Evolutionary conservation across 169 alveolate species (phyloP).

Genomic region (Babesia bovis): DNA sequence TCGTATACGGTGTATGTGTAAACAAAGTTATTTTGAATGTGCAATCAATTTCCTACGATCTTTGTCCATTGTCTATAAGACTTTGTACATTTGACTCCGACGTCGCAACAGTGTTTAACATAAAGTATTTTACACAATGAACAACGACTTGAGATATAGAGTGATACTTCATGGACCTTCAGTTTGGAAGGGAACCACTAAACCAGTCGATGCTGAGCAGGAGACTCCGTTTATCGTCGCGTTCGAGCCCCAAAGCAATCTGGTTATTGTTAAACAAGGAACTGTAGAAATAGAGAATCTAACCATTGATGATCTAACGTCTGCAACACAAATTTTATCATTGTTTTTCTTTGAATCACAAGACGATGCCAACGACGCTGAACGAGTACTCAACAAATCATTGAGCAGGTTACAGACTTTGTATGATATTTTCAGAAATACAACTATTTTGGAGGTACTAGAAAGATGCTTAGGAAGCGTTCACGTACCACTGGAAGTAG

Average conservation of each 20-base stretch:
- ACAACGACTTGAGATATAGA: constrained; percentile 12
- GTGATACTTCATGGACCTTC: constrained; percentile 65
- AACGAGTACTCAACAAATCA: constrained; percentile 34
- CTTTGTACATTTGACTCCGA: not conserved
- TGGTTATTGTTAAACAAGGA: constrained; percentile 47
- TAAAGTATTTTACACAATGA: not conserved
- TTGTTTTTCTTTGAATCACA: constrained; percentile 34
- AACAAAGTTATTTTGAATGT: not conserved
- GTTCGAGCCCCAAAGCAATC: constrained; percentile 48
- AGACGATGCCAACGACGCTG: constrained; percentile 33
- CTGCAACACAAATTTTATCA: constrained; percentile 44
- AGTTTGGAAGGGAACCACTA: constrained; percentile 50
- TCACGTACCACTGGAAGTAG: constrained; percentile 54
- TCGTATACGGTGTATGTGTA: too few relatives aligned
- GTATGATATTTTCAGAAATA: constrained; percentile 40
- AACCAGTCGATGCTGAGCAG: constrained; percentile 2
- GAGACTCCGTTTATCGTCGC: constrained; percentile 55
- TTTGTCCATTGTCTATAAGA: not conserved
- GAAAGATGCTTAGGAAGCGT: constrained; percentile 25
- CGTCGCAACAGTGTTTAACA: not conserved
- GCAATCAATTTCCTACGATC: not conserved
- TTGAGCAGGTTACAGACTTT: constrained; percentile 21
- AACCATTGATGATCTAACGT: constrained; percentile 15
- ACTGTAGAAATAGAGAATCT: constrained; percentile 30
- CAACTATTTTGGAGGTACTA: constrained; percentile 33